These are phyloP conservation scores for Melanogaster broomeanus DNA, from an alignment of 768 basidiomycete genomes.

Conservation along the genomic window DNA sequence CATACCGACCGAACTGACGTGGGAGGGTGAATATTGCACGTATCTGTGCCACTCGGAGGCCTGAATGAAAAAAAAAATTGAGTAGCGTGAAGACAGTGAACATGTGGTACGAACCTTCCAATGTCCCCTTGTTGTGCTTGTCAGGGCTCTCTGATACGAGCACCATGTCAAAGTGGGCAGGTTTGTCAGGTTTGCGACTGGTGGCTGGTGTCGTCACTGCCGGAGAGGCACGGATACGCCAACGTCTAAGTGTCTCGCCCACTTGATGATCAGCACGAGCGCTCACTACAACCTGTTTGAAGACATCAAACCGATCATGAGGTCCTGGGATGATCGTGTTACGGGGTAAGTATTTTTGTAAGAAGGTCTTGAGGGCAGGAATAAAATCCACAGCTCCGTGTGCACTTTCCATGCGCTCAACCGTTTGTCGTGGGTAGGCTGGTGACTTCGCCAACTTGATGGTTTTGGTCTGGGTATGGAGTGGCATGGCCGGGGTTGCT, in stretches of 20 bases:
- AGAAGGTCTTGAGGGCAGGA: not conserved
- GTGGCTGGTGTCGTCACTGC: not conserved
- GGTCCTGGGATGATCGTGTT: not conserved
- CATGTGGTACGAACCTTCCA: too few relatives aligned
- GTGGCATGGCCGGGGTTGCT: too few relatives aligned
- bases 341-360: not conserved
- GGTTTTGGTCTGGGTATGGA: not conserved
- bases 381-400: conserved; percentile 7
- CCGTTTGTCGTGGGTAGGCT: not conserved
- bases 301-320: conserved; percentile 3
- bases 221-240: not conserved
- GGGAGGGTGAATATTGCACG: conserved; percentile 11
- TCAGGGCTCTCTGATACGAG: not conserved
- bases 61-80: too few relatives aligned
- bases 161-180: conserved; percentile 1
- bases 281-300: not conserved
- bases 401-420: not conserved
- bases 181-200: not conserved
- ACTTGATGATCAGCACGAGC: not conserved
- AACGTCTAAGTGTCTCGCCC: not conserved
- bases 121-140: not conserved
- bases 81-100: too few relatives aligned
- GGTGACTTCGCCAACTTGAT: conserved; percentile 1
- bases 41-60: conserved; percentile 11
- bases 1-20: not conserved